Evolutionary conservation across 2,329 filamentous ascomycete species (phyloP), one percentile per base, ranked within the genome.

Genomic region (Penicillium sp.): DNA sequence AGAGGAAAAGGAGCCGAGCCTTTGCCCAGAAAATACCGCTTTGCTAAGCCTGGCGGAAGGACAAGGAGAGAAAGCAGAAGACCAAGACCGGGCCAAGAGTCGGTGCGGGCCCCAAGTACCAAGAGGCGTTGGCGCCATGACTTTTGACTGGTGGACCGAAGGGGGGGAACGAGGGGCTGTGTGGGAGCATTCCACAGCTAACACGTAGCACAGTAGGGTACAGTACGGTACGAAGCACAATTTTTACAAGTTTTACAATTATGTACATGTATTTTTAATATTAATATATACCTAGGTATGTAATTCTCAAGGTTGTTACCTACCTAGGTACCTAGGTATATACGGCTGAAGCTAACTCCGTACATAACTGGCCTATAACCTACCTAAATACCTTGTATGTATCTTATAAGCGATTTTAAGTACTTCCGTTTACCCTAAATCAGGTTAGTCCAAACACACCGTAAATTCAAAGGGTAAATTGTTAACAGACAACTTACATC

Each of bases 71-170:
- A 66, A 62, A 66, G 46, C 27, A 58, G 63, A 59, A 66, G 55
- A 65, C 67, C 67, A 69, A 71, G 68, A 71, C 69, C 67, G 70
- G 70, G 70, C 71, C 71, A 74, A 73, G 72, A 69, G 54, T 60
- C 56, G 46, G 57, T 67, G 65, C 65, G 66, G 67, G 63, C 57
- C 60, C 56, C 47, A 54, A 56, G 59, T 41, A 55, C 56, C 54
- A 31, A 62, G 57, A 54, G 60, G 61, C 64, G 56, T 51, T 59
- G 54, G 59, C 33, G 38, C 33, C 31, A 45, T 35, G 51, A 9
- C 37, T 43, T 57, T 31, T 67, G 48, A 63, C 57, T 67, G 64
- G 66, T 61, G 55, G 25, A 50, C 35, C 51, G 27, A 25, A 13
- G 31, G 33, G 1, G 25, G 19, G 12, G 33, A 56, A 56, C 37